These are phyloP conservation scores for Candida buenavistaensis DNA, from an alignment of 1,139 yeast species.

Conservation along the genomic window DNA sequence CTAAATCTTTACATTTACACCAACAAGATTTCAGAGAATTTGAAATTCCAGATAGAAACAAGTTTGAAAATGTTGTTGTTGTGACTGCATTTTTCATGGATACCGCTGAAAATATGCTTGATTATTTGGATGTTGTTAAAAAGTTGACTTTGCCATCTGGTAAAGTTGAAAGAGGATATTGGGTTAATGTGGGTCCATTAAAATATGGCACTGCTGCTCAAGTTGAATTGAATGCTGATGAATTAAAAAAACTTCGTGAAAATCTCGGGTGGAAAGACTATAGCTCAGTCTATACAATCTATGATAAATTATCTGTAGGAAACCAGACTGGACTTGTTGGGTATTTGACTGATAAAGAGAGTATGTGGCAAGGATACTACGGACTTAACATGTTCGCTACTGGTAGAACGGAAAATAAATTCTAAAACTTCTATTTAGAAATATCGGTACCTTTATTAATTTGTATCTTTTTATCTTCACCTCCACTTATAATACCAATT, in stretches of 20 bases:
- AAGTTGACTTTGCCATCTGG: conserved; percentile 40
- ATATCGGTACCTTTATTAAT: conserved; percentile 62
- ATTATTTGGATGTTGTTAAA: conserved; percentile 65
- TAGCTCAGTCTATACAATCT: conserved; percentile 10
- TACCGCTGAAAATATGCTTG: conserved; percentile 81
- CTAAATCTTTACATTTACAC: conserved; percentile 48
- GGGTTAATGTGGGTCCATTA: conserved; percentile 87
- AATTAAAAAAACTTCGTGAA: conserved; percentile 50
- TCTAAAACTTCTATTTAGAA: conserved; percentile 21
- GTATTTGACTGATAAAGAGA: conserved; percentile 62
- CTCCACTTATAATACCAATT: conserved; percentile 89
- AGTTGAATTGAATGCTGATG: conserved; percentile 70
- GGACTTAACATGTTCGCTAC: conserved; percentile 57
- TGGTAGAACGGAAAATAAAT: conserved; percentile 24
- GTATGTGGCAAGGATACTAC: conserved; percentile 78
- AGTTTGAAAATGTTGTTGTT: conserved; percentile 53
- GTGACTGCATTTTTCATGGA: conserved; percentile 79
- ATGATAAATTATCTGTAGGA: conserved; percentile 15
- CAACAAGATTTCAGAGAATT: conserved; percentile 69
- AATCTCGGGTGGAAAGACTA: conserved; percentile 64
- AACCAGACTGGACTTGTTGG: conserved; percentile 34
- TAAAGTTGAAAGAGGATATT: conserved; percentile 46
- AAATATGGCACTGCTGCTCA: conserved; percentile 88
- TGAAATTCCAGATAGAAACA: conserved; percentile 22
- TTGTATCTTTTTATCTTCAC: conserved; percentile 90